Evolutionary conservation across 208 protist genomes (phyloP).

Genomic region (Zelonia costaricensis): DNA sequence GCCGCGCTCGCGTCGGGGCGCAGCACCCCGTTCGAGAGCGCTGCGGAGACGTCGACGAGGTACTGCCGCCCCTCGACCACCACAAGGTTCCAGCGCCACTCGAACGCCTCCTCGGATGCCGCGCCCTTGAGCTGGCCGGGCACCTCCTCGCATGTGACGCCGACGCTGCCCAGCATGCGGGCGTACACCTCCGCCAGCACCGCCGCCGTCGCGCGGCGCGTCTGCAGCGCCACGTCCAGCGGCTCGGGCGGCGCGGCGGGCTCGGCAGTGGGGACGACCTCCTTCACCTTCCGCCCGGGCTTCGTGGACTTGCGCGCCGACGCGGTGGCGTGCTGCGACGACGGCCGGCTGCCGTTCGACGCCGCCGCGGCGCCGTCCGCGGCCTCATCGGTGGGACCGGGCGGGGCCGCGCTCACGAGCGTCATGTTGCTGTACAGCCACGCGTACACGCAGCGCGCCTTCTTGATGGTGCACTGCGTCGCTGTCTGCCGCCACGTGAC

Average conservation of each 20-base stretch:
- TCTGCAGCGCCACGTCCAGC: conserved; percentile 35
- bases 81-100: conserved; percentile 84
- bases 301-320: conserved; percentile 9
- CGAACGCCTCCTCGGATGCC: conserved; percentile 45
- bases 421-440: conserved; percentile 71
- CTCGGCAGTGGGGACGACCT: conserved; percentile 12
- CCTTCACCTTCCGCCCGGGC: conserved; percentile 8
- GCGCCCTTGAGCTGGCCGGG: conserved; percentile 54
- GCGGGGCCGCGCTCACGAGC: conserved; percentile 14
- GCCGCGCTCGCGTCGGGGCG: conserved; percentile 1
- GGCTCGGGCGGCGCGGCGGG: conserved; percentile 30
- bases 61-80: conserved; percentile 40
- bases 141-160: conserved; percentile 55
- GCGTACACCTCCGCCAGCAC: conserved; percentile 61
- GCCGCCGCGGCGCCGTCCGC: conserved; percentile 3
- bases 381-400: conserved; percentile 5
- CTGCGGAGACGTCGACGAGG: conserved; percentile 62
- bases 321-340: conserved; percentile 7
- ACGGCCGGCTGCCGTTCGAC: background rate
- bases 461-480: conserved; percentile 58
- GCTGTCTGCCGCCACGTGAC: conserved; percentile 69
- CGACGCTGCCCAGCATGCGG: conserved; percentile 44
- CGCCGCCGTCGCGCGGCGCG: conserved; percentile 36
- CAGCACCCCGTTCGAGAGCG: conserved; percentile 38
- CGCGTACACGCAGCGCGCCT: conserved; percentile 56